Conservation (phyloP, 2,329 filamentous ascomycete genomes). For the Onygenales sp. region DNA sequence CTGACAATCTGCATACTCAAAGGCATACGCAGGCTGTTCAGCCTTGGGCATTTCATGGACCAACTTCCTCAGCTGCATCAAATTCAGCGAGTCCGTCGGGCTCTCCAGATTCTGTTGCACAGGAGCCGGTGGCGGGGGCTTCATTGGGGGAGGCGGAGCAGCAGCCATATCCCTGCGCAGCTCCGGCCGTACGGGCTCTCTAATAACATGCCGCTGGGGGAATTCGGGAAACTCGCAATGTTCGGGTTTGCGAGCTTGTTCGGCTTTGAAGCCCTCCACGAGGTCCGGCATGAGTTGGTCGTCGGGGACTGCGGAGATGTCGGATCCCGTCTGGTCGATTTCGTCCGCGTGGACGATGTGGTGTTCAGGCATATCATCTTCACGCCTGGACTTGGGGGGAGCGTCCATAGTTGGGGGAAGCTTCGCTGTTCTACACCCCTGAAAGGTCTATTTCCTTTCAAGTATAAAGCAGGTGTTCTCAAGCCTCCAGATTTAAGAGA, state of each 20-base stretch:
- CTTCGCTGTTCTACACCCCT: no score
- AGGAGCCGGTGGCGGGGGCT: constrained; percentile 39
- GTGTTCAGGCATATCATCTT: constrained; percentile 20
- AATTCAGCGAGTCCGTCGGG: constrained; percentile 60
- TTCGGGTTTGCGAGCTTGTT: constrained; percentile 8
- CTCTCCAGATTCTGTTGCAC: constrained; percentile 23
- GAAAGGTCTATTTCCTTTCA: neutral
- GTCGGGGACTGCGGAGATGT: constrained; percentile 36
- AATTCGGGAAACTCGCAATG: constrained; percentile 6
- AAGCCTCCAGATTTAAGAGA: neutral
- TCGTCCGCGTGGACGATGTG: constrained; percentile 42
- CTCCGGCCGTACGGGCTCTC: constrained; percentile 22
- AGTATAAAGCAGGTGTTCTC: neutral
- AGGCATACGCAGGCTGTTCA: constrained; percentile 73
- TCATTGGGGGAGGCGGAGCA: constrained; percentile 30
- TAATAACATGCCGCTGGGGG: constrained; percentile 13
- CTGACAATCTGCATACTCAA: constrained; percentile 65
- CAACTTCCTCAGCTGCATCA: constrained; percentile 63
- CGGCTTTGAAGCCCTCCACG: constrained; percentile 25
- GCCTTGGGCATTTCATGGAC: constrained; percentile 63
- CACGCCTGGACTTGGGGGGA: constrained; percentile 2
- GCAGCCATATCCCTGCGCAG: constrained; percentile 27
- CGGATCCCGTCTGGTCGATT: constrained; percentile 38
- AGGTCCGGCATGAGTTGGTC: constrained; percentile 35
- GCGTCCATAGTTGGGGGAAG: neutral